Base-by-base conservation (phyloP, 306 rosid genomes). In the Sechiopsis laciniata region DNA sequence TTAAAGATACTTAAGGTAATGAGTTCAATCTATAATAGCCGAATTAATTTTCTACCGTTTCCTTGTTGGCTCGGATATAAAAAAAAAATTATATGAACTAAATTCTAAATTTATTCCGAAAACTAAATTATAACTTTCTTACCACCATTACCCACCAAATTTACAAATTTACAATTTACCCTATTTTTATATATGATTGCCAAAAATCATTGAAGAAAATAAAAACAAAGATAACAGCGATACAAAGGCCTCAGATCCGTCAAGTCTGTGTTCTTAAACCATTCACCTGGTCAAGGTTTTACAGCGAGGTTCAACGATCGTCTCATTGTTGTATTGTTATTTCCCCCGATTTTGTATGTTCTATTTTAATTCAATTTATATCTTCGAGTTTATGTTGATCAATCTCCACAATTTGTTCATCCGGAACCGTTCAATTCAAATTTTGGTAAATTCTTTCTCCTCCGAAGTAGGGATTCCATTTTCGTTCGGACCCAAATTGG, bases 251-350 rank as follows among this genome's bases (percentile, higher is more conserved):
- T 40, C 46, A 40, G 46, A 66, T 19, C 55, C 55, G 17, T 15
- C 35, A 1, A n/a, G 17, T 11, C 7, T 45, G 35, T 66, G 55
- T 40, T 66, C 72, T 40, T 0, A 66, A 66, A 46, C 19, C 58
- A 50, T 21, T 21, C 57, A 13, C 42, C 57, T 24, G 73, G 73
- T 21, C 57, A 68, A 48, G 73, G 73, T 68, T 48, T 46, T 61
- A 61, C 35, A 61, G 42, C 14, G 5, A 61, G 7, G 19, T 61
- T 16, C 57, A 68, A 22, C 13, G 37, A 48, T 68, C 32, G 37
- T 61, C 35, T 61, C 20, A 61, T 61, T 61, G 48, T 2, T 56
- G 8, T 15, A 29, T 61, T 6, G 16, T 13, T 15, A 61, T 29
- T 6, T 61, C 15, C 3, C n/a, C 35, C 68, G 68, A 61, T 61